phyloP scores from a whole-genome alignment of 2,329 filamentous ascomycete genomes.

The Remersonia thermophila region DNA sequence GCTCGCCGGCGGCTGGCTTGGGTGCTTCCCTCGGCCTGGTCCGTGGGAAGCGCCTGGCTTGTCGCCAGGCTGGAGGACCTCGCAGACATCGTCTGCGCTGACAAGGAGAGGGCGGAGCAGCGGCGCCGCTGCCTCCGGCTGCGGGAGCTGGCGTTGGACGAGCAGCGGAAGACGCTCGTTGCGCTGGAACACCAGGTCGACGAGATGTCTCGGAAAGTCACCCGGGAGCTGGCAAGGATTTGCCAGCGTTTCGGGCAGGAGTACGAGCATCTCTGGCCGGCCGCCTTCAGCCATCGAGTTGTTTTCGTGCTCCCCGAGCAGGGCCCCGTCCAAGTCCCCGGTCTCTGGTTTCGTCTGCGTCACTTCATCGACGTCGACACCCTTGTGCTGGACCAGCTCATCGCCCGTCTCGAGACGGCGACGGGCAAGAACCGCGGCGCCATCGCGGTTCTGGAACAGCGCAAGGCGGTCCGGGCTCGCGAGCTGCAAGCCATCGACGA shows the following conservation, averaged over 20 bases:
- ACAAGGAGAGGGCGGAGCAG: conserved; percentile 2
- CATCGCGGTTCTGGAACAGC: conserved; percentile 3
- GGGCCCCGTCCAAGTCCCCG: background rate
- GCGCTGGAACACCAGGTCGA: conserved; percentile 2
- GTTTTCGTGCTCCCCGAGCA: conserved; percentile 1
- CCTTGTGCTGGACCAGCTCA: background rate
- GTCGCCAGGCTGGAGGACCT: conserved; percentile 3
- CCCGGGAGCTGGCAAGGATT: background rate
- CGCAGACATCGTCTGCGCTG: conserved; percentile 7
- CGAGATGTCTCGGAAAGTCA: background rate
- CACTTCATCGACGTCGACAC: background rate
- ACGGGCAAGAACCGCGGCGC: conserved; percentile 1
- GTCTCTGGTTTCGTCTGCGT: conserved; percentile 3
- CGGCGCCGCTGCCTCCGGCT: no score
- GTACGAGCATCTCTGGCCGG: conserved; percentile 3
- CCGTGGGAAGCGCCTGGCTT: conserved; percentile 1
- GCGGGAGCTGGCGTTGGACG: background rate
- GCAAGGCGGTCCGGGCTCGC: background rate
- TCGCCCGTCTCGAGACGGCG: background rate
- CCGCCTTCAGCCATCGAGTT: background rate
- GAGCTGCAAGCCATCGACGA: conserved; percentile 1
- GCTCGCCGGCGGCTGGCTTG: conserved; percentile 1
- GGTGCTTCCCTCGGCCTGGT: background rate
- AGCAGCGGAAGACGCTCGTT: conserved; percentile 1
- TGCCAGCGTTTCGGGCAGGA: background rate